Conservation (phyloP, 495 filamentous ascomycete species). For the Ramalina intermedia region DNA sequence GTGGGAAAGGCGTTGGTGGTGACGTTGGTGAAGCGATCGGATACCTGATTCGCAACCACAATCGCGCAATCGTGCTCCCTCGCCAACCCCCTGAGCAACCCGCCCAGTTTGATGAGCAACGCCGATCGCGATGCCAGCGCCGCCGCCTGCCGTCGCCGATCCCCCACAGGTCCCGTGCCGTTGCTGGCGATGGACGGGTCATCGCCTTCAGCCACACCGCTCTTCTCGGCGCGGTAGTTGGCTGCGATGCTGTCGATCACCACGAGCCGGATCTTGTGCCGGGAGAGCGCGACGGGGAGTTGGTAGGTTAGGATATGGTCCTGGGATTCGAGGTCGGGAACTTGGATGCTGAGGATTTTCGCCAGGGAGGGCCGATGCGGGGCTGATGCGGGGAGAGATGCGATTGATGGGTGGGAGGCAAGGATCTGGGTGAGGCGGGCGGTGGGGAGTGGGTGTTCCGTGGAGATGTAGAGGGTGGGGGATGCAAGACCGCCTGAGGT, state of each 20-base stretch:
- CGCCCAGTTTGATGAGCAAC: constrained; percentile 65
- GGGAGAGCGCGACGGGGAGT: constrained; percentile 65
- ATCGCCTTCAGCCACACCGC: constrained; percentile 1
- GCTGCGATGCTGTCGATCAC: constrained; percentile 84
- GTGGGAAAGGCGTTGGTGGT: constrained; percentile 5
- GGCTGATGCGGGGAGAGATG: constrained; percentile 23
- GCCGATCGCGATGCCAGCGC: constrained; percentile 36
- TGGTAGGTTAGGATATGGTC: constrained; percentile 90
- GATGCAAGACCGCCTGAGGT: constrained; percentile 52
- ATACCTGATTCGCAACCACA: constrained; percentile 92
- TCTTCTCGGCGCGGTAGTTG: constrained; percentile 83
- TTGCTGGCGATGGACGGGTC: constrained; percentile 15
- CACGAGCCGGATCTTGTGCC: constrained; percentile 62
- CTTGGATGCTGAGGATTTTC: constrained; percentile 61
- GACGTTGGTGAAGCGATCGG: constrained; percentile 54
- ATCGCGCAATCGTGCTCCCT: constrained; percentile 59
- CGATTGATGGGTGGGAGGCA: constrained; percentile 45
- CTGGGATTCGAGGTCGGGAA: constrained; percentile 86
- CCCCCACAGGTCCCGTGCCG: background rate
- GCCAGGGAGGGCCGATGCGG: constrained; percentile 39
- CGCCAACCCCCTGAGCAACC: constrained; percentile 60
- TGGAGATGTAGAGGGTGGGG: constrained; percentile 83
- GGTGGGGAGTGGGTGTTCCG: constrained; percentile 73
- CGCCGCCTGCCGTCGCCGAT: background rate
- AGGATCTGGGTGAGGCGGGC: constrained; percentile 67